These are phyloP conservation scores for Trametes cubensis DNA, from an alignment of 768 basidiomycete species.

Conservation along the genomic window DNA sequence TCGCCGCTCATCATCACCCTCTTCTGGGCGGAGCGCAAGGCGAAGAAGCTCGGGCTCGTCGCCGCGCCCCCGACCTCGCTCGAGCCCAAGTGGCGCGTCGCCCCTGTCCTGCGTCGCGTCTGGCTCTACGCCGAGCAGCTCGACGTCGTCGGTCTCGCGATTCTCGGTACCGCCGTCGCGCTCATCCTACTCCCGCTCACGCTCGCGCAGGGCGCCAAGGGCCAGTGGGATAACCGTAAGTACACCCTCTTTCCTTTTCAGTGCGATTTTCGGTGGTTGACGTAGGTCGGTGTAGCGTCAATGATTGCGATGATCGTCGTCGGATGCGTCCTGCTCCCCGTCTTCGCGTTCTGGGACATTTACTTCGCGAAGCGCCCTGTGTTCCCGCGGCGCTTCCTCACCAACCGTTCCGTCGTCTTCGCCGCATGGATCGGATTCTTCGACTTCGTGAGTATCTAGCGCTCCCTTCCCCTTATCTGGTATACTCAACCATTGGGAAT, in stretches of 20 bases:
- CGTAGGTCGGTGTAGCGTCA: conserved; percentile 24
- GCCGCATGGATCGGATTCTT: conserved; percentile 33
- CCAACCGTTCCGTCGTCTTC: conserved; percentile 39
- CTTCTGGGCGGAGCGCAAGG: conserved; percentile 34
- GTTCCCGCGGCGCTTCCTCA: conserved; percentile 38
- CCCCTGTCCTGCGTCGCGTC: conserved; percentile 44
- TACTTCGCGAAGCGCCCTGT: conserved; percentile 38
- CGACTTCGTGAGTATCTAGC: conserved; percentile 26
- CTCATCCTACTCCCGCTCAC: conserved; percentile 38
- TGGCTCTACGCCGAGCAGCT: conserved; percentile 33
- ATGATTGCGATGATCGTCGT: conserved; percentile 39
- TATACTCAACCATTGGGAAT: background rate
- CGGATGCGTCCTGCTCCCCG: conserved; percentile 33
- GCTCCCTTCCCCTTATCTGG: background rate
- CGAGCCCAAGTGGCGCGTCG: conserved; percentile 2
- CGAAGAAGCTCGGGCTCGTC: conserved; percentile 30
- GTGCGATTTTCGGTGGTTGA: too few species aligned
- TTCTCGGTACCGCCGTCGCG: conserved; percentile 36
- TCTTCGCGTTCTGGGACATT: conserved; percentile 38
- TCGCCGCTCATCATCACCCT: conserved; percentile 34
- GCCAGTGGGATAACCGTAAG: conserved; percentile 35
- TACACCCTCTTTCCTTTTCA: conserved; percentile 27
- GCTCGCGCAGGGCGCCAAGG: conserved; percentile 29
- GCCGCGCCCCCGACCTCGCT: conserved; percentile 53
- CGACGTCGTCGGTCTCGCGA: conserved; percentile 34